A percentile compares a stretch with the other conserved stretches of the same genome.
Evolutionary conservation across 1,284 basidiomycete species (phyloP).

Genomic region (Leccinum griseonigrum): DNA sequence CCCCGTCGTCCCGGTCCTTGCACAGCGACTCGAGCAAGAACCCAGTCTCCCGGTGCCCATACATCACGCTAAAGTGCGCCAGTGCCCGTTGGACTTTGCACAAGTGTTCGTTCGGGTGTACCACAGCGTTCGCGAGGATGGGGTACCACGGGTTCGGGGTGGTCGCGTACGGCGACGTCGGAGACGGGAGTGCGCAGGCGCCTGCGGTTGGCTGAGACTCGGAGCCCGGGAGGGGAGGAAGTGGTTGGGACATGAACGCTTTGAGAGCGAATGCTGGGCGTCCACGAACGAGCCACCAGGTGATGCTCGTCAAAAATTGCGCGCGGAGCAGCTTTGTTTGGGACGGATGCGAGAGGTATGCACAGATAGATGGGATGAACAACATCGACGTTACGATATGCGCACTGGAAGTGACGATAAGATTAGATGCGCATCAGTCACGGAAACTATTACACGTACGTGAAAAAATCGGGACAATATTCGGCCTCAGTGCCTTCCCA

Average conservation of each 20-base stretch:
- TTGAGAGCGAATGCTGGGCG: constrained; percentile 29
- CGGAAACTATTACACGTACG: constrained; percentile 24
- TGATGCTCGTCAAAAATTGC: constrained; percentile 35
- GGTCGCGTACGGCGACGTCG: not conserved
- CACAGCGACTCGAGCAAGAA: constrained; percentile 28
- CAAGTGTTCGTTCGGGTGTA: constrained; percentile 58
- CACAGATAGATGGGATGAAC: constrained; percentile 34
- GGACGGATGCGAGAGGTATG: constrained; percentile 28
- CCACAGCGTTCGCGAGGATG: constrained; percentile 28
- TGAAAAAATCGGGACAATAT: constrained; percentile 35
- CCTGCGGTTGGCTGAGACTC: not conserved
- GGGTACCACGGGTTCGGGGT: constrained; percentile 2
- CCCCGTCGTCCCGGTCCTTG: constrained; percentile 11
- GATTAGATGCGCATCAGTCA: not conserved
- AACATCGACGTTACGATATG: constrained; percentile 36
- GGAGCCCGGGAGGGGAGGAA: constrained; percentile 1
- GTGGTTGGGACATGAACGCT: constrained; percentile 26
- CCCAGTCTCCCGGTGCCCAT: constrained; percentile 42
- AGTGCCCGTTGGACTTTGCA: constrained; percentile 59
- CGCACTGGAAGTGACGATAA: constrained; percentile 36
- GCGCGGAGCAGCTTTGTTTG: constrained; percentile 31
- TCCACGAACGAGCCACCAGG: constrained; percentile 38
- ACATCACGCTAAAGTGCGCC: constrained; percentile 49
- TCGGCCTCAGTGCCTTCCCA: constrained; percentile 25
- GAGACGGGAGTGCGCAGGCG: not conserved